Conservation (phyloP, 73 alveolate species). For the Urostyla sp. region DNA sequence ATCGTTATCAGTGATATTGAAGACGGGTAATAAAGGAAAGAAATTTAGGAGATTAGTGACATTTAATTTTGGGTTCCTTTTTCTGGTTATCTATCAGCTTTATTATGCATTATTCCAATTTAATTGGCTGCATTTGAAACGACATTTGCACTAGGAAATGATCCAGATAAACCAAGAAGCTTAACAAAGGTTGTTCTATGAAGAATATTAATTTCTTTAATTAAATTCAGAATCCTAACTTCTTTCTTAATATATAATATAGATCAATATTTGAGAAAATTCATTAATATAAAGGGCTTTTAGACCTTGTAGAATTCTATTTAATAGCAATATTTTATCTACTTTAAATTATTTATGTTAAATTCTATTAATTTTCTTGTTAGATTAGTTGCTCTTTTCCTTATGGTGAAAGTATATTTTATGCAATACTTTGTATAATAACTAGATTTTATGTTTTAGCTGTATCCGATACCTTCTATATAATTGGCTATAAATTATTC, state of each 20-base stretch:
- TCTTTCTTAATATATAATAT: not conserved
- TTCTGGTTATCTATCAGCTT: constrained; percentile 83
- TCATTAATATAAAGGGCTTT: constrained; percentile 46
- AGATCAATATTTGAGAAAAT: not conserved
- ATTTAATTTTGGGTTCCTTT: constrained; percentile 16
- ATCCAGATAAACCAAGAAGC: constrained; percentile 93
- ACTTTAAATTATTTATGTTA: not conserved
- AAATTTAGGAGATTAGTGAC: not conserved
- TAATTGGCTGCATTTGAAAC: constrained; percentile 84
- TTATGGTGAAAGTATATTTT: constrained; percentile 1
- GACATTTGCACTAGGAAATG: constrained; percentile 75
- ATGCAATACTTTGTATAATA: constrained; percentile 25
- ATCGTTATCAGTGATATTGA: constrained; percentile 16
- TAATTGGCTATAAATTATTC: not conserved
- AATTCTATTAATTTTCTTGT: not conserved
- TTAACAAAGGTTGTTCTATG: constrained; percentile 76
- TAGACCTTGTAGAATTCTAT: constrained; percentile 36
- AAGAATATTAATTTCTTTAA: not conserved
- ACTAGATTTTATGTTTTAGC: constrained; percentile 15
- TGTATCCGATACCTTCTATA: constrained; percentile 1
- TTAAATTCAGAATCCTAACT: not conserved
- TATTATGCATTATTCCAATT: constrained; percentile 87
- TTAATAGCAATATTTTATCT: not conserved
- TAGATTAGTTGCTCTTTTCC: not conserved
- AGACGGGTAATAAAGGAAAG: not conserved